A percentile compares a stretch with the other conserved stretches of the same genome.
These are phyloP conservation scores for Lumnitzera littorea DNA, from an alignment of 345 rosid genomes.

Conservation along the genomic window DNA sequence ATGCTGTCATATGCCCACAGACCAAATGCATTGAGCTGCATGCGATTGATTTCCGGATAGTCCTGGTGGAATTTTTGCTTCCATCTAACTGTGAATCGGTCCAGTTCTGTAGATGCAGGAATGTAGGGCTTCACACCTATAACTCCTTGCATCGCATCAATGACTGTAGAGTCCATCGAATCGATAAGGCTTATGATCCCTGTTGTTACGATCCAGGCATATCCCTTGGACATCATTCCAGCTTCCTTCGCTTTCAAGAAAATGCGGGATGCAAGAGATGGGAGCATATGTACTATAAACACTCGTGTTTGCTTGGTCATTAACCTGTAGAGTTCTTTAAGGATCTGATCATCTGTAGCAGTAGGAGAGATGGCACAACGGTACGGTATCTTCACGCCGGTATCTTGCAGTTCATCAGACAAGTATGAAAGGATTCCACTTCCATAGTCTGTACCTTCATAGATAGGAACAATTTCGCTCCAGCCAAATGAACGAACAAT, in stretches of 20 bases:
- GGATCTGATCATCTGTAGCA: too few relatives aligned
- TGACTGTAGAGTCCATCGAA: not conserved
- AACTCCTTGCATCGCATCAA: conserved; percentile 36
- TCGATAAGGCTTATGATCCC: conserved; percentile 18
- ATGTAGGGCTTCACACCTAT: conserved; percentile 1
- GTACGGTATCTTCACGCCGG: too few relatives aligned
- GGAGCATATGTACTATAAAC: conserved; percentile 41
- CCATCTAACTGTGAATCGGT: conserved; percentile 20
- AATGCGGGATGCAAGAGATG: conserved; percentile 21
- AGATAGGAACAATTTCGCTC: conserved; percentile 32
- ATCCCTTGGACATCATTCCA: conserved; percentile 16
- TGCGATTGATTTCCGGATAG: conserved; percentile 7
- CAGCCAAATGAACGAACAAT: conserved; percentile 19
- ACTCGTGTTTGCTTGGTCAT: conserved; percentile 52
- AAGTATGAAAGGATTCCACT: conserved; percentile 21
- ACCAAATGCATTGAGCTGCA: conserved; percentile 15
- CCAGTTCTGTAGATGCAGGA: conserved; percentile 11
- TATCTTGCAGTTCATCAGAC: too few relatives aligned
- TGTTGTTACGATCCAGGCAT: conserved; percentile 38
- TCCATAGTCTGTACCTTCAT: conserved; percentile 32
- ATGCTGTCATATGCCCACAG: conserved; percentile 15
- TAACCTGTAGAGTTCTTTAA: conserved; percentile 18
- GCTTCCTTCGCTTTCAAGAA: conserved; percentile 31
- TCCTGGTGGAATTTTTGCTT: conserved; percentile 16
- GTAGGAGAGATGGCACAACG: too few relatives aligned